A percentile compares a stretch with the other conserved stretches of the same genome.
Evolutionary conservation across 2,329 filamentous ascomycete species (phyloP).

Genomic region (Venturia asperata): DNA sequence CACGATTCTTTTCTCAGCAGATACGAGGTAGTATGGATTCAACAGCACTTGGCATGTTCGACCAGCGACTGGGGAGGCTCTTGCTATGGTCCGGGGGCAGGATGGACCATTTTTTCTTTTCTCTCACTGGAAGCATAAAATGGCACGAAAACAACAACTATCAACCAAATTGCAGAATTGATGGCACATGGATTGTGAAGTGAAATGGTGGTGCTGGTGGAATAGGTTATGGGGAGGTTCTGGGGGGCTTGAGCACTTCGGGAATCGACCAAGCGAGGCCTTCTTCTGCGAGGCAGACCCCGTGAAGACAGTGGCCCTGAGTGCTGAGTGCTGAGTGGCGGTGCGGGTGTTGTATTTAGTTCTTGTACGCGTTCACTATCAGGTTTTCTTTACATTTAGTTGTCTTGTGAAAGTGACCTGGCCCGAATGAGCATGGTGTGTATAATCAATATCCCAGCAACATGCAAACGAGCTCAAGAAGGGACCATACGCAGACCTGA

Average conservation of each 20-base stretch:
- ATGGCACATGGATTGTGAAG: not conserved
- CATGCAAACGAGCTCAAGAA: too few species aligned
- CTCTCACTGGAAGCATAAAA: not conserved
- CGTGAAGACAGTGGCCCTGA: not conserved
- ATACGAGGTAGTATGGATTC: conserved; percentile 3
- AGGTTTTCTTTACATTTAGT: not conserved
- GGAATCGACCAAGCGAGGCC: not conserved
- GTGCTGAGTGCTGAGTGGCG: not conserved
- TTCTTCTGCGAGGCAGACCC: not conserved
- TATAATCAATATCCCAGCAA: too few species aligned
- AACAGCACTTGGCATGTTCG: conserved; percentile 17
- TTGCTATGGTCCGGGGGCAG: conserved; percentile 4
- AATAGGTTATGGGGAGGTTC: not conserved
- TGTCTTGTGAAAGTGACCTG: not conserved
- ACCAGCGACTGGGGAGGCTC: conserved; percentile 17
- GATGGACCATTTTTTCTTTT: conserved; percentile 7
- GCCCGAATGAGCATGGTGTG: not conserved
- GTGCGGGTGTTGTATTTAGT: not conserved
- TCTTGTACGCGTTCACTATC: not conserved
- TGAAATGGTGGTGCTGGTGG: not conserved
- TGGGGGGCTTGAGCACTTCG: not conserved
- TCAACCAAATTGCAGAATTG: conserved; percentile 3
- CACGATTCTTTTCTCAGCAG: not conserved
- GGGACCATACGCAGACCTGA: too few species aligned
- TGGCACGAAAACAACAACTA: conserved; percentile 4